phyloP scores from a whole-genome alignment of 2,329 filamentous ascomycete genomes.

The Eutypa lata region DNA sequence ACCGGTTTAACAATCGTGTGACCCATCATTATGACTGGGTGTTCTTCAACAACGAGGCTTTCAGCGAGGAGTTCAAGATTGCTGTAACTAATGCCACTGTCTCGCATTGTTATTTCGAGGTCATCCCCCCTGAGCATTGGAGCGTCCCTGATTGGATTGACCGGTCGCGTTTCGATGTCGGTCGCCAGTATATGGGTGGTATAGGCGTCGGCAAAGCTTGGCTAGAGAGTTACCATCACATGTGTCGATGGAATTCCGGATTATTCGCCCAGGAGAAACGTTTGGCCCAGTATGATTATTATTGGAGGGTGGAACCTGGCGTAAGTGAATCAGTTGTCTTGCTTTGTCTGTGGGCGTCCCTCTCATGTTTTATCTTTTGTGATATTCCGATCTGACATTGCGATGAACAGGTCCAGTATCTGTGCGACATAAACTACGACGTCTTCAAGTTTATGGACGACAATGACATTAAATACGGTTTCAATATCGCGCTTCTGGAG shows the following conservation, averaged over 20 bases:
- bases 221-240: slow-evolving; percentile 68
- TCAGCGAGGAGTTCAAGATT: slow-evolving; percentile 73
- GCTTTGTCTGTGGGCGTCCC: background rate
- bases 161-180: slow-evolving; percentile 60
- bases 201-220: slow-evolving; percentile 65
- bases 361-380: background rate
- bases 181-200: slow-evolving; percentile 59
- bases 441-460: slow-evolving; percentile 85
- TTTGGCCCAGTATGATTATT: slow-evolving; percentile 58
- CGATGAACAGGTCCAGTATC: slow-evolving; percentile 46
- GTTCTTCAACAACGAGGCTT: slow-evolving; percentile 80
- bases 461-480: slow-evolving; percentile 75
- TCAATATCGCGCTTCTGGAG: slow-evolving; percentile 49
- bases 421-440: slow-evolving; percentile 71
- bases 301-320: slow-evolving; percentile 59
- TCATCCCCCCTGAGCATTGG: slow-evolving; percentile 76
- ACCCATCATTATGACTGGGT: slow-evolving; percentile 78
- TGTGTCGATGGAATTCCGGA: slow-evolving; percentile 80
- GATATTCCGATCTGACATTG: slow-evolving; percentile 12
- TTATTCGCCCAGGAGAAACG: slow-evolving; percentile 77
- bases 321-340: slow-evolving; percentile 36
- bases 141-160: slow-evolving; percentile 71
- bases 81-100: slow-evolving; percentile 66
- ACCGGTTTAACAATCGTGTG: slow-evolving; percentile 75
- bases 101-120: slow-evolving; percentile 68